phyloP scores from a whole-genome alignment of 192 early-diverging fungal species.

The Rhizophagus prolifer region DNA sequence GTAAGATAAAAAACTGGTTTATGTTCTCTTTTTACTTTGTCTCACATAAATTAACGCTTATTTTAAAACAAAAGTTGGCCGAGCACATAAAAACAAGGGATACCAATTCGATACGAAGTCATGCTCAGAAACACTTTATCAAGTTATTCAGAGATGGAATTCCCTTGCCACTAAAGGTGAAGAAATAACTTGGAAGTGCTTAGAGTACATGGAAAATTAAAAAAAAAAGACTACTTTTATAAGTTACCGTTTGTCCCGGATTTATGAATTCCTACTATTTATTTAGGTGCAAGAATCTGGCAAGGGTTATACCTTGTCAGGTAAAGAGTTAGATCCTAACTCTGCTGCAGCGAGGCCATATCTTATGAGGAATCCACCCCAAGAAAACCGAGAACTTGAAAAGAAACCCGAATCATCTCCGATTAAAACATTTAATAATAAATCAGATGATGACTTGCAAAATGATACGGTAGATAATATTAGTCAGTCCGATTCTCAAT shows the following conservation, averaged over 20 bases:
- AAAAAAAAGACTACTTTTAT: slow-evolving; percentile 27
- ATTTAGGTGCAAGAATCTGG: slow-evolving; percentile 54
- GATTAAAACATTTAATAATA: background rate
- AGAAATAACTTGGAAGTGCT: slow-evolving; percentile 78
- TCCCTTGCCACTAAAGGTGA: slow-evolving; percentile 81
- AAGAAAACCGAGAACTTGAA: background rate
- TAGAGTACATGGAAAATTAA: slow-evolving; percentile 4
- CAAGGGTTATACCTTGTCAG: slow-evolving; percentile 79
- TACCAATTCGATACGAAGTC: slow-evolving; percentile 80
- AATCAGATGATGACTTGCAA: background rate
- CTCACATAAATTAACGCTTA: background rate
- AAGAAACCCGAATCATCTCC: background rate
- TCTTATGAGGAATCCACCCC: slow-evolving; percentile 13
- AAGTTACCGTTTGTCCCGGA: slow-evolving; percentile 23
- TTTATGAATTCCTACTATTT: slow-evolving; percentile 9
- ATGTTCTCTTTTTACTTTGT: slow-evolving; percentile 13
- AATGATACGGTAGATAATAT: background rate
- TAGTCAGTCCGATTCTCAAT: background rate
- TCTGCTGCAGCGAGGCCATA: slow-evolving; percentile 85
- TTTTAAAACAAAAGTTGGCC: slow-evolving; percentile 47
- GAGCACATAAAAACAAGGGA: slow-evolving; percentile 77
- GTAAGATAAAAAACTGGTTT: slow-evolving; percentile 40
- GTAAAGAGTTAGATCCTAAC: slow-evolving; percentile 85
- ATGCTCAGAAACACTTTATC: slow-evolving; percentile 92
- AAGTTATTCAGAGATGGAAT: slow-evolving; percentile 81